Base-by-base conservation (phyloP, 306 rosid genomes). In the Styphnolobium japonicum region DNA sequence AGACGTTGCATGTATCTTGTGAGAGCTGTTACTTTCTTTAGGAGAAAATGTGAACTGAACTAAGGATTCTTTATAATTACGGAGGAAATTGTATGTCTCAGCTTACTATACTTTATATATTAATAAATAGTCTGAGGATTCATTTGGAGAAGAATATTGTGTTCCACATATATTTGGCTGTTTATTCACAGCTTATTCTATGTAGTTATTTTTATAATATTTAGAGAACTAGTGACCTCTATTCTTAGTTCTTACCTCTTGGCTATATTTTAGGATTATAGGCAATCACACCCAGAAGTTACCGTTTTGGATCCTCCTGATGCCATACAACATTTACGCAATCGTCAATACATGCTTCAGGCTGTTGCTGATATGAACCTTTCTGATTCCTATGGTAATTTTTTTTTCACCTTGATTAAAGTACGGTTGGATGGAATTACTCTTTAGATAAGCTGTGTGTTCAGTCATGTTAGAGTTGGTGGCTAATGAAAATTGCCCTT, bases 261-360 rank as follows among this genome's bases (percentile, higher is more conserved):
- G 73, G 6, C 65, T 71, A 23, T 75, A 9, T 82, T 69, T 88
- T 78, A 94, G 98, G 98, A 94, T 60, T 94, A 94, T 49, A 80
- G 98, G 83, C 88, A 43, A 71, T 83, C 91, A 61, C 94, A 94
- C 73, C 98, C 97, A 33, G 98, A 94, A 70, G 98, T 94, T 39
- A 92, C 96, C 16, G 94, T 94, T 76, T 90, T 94, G 78, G 98
- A 94, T 87, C 98, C 98, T 82, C 98, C 98, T 15, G 98, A 94
- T 86, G 94, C 96, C 79, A 94, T 94, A 80, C 96, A 89, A 62
- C 94, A 84, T 81, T 71, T 92, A 76, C 97, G 85, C 71, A 92
- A 77, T 73, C 94, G 98, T 62, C 98, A 94, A 43, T 90, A 85
- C 83, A 94, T 94, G 98, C 98, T 92, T 55, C 97, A 94, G 84